A percentile compares a stretch with the other conserved stretches of the same genome.
phyloP scores from a whole-genome alignment of 176 grass and related monocot species.

The Musa schizocarpa region DNA sequence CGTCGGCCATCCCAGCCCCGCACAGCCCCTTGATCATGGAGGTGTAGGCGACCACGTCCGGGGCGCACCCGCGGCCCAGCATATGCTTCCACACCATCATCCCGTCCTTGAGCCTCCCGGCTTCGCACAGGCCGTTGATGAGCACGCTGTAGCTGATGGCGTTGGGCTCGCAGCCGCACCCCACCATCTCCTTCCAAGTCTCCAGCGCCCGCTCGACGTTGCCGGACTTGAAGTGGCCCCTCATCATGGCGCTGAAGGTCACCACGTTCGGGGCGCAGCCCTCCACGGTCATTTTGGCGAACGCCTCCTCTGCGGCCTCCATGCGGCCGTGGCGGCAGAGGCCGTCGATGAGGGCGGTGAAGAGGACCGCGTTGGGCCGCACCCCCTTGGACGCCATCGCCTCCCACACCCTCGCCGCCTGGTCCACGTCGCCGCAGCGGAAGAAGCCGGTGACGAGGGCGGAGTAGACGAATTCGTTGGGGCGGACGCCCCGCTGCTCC shows the following conservation, averaged over 20 bases:
- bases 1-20: conserved; percentile 60
- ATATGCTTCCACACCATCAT: conserved; percentile 99
- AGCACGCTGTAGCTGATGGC: conserved; percentile 68
- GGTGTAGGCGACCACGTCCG: conserved; percentile 72
- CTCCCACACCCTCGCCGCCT: conserved; percentile 55
- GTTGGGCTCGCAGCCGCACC: conserved; percentile 36
- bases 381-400: conserved; percentile 30
- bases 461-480: conserved; percentile 75
- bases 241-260: conserved; percentile 66
- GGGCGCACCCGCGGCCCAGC: conserved; percentile 43
- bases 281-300: conserved; percentile 44
- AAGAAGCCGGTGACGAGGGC: conserved; percentile 61
- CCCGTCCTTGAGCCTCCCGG: conserved; percentile 68
- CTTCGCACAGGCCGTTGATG: conserved; percentile 60
- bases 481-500: conserved; percentile 29
- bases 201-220: conserved; percentile 40
- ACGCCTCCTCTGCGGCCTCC: conserved; percentile 41
- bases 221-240: conserved; percentile 64
- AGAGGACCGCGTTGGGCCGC: conserved; percentile 59
- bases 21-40: conserved; percentile 89
- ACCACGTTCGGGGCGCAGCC: conserved; percentile 62
- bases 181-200: conserved; percentile 60
- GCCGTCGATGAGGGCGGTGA: conserved; percentile 66
- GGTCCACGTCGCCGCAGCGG: conserved; percentile 38
- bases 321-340: conserved; percentile 49